Conservation (phyloP, 768 basidiomycete species). For the Crepidotus variabilis region DNA sequence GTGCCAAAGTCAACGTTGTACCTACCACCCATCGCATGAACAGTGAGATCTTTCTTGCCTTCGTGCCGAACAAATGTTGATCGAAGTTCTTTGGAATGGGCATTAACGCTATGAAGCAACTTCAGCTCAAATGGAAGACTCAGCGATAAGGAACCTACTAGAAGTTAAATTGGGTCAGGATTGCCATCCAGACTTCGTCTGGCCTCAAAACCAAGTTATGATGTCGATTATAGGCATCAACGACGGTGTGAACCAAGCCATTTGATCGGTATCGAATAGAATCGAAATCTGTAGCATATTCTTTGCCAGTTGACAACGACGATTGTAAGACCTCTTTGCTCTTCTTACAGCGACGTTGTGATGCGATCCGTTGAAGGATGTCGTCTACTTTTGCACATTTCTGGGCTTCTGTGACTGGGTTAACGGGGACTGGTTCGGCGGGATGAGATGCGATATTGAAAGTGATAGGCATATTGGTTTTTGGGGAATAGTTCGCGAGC, state of each 20-base stretch:
- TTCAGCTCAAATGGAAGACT: background rate
- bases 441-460: constrained; percentile 6
- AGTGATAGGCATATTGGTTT: constrained; percentile 1
- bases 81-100: constrained; percentile 27
- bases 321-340: no score
- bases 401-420: background rate
- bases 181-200: constrained; percentile 47
- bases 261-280: constrained; percentile 13
- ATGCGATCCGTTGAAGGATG: no score
- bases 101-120: constrained; percentile 25
- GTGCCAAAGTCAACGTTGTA: constrained; percentile 26
- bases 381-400: no score
- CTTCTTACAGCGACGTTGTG: no score
- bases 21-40: constrained; percentile 14
- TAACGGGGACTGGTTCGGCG: constrained; percentile 1
- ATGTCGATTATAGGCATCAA: constrained; percentile 30
- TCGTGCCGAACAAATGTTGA: constrained; percentile 23
- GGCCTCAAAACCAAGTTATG: constrained; percentile 39
- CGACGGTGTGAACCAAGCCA: constrained; percentile 29
- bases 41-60: constrained; percentile 25
- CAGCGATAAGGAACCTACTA: constrained; percentile 18
- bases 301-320: background rate
- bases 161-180: constrained; percentile 34
- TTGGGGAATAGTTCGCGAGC: no score
- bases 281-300: constrained; percentile 6